These are phyloP conservation scores for Scedosporium aurantiacum DNA, from an alignment of 2,329 filamentous ascomycete genomes.

Conservation along the genomic window DNA sequence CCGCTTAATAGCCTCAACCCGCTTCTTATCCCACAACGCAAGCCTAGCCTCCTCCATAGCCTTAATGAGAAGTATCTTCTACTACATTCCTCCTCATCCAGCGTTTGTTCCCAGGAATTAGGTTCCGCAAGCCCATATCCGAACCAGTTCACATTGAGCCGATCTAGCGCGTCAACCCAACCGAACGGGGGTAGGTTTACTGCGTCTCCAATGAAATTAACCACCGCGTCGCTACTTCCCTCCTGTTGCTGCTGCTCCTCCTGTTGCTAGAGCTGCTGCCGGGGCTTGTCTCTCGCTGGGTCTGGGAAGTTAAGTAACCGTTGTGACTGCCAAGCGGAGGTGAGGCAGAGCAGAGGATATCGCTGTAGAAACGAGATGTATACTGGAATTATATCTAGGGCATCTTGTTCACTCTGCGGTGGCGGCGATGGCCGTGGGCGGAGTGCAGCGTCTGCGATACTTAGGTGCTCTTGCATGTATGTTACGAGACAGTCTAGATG, in stretches of 20 bases:
- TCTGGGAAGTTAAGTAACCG: no score
- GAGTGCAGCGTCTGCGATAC: no score
- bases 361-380: no score
- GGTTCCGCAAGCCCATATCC: not conserved
- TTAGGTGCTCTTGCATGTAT: not conserved
- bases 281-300: not conserved
- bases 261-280: not conserved
- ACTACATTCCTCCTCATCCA: not conserved
- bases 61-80: not conserved
- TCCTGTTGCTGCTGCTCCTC: not conserved
- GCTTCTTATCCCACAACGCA: not conserved
- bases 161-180: not conserved
- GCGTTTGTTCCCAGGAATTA: not conserved
- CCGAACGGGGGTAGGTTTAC: not conserved
- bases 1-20: not conserved
- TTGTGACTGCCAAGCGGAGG: no score
- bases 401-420: no score
- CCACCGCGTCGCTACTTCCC: not conserved
- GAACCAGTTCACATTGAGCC: not conserved
- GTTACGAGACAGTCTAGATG: not conserved
- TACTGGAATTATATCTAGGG: no score
- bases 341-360: no score
- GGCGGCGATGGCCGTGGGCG: no score
- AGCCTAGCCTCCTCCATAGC: not conserved
- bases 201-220: not conserved